These are phyloP conservation scores for Exophiala viscosa DNA, from an alignment of 2,329 filamentous ascomycete species.

Conservation along the genomic window DNA sequence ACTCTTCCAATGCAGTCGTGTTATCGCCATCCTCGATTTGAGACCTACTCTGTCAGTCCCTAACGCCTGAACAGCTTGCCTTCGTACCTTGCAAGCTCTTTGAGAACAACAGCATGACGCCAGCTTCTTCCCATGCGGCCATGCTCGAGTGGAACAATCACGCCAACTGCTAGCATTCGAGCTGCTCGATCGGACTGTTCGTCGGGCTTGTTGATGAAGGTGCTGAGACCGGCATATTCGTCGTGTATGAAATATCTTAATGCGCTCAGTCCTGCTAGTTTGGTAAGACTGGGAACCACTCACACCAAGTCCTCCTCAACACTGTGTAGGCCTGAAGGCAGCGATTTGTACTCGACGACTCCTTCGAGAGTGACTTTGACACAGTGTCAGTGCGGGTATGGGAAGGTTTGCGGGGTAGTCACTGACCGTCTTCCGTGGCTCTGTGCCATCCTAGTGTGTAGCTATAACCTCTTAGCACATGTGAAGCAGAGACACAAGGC, in stretches of 20 bases:
- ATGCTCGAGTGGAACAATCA: slow-evolving; percentile 79
- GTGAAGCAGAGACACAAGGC: slow-evolving; percentile 4
- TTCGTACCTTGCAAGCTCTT: slow-evolving; percentile 65
- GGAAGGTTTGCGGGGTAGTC: slow-evolving; percentile 15
- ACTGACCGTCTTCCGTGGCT: slow-evolving; percentile 57
- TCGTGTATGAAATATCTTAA: slow-evolving; percentile 91
- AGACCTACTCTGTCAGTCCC: slow-evolving; percentile 35
- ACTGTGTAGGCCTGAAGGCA: slow-evolving; percentile 88
- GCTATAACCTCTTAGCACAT: slow-evolving; percentile 38
- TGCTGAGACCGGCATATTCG: slow-evolving; percentile 80
- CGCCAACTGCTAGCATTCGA: slow-evolving; percentile 86
- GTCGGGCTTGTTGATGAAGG: slow-evolving; percentile 80
- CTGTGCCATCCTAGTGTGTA: slow-evolving; percentile 87
- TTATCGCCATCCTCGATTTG: slow-evolving; percentile 64
- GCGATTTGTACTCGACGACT: slow-evolving; percentile 90
- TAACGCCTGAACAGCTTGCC: neutral
- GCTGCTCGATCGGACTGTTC: slow-evolving; percentile 79
- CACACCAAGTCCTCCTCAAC: slow-evolving; percentile 76
- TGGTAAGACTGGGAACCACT: slow-evolving; percentile 12
- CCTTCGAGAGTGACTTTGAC: slow-evolving; percentile 64
- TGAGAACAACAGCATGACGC: slow-evolving; percentile 75
- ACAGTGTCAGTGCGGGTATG: slow-evolving; percentile 13
- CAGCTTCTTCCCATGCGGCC: slow-evolving; percentile 83
- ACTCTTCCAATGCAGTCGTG: slow-evolving; percentile 65
- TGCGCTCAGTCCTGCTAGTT: neutral